A percentile compares a stretch with the other conserved stretches of the same genome.
phyloP scores from a whole-genome alignment of 345 rosid species.

The Geranium brycei region DNA sequence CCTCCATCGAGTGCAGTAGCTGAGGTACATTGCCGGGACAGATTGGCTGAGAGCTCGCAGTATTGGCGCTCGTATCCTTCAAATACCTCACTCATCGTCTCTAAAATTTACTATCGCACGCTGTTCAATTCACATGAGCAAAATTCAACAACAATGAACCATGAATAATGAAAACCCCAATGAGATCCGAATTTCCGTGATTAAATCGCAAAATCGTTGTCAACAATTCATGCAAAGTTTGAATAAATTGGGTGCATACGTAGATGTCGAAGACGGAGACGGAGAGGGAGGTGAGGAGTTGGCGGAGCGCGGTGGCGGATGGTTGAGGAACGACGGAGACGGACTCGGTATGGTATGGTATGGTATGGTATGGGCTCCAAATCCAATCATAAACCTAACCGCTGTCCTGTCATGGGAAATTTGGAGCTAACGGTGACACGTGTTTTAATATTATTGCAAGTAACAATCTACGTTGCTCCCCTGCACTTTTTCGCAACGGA shows the following conservation, averaged over 20 bases:
- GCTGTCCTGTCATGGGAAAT: too few relatives aligned
- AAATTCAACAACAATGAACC: background rate
- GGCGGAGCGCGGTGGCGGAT: too few relatives aligned
- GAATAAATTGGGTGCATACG: background rate
- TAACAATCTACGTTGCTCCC: too few relatives aligned
- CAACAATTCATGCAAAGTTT: background rate
- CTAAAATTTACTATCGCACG: background rate
- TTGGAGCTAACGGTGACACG: too few relatives aligned
- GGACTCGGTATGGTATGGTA: too few relatives aligned
- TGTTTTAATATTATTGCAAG: too few relatives aligned
- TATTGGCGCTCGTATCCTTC: conserved; percentile 49
- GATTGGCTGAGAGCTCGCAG: conserved; percentile 54
- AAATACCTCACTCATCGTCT: conserved; percentile 51
- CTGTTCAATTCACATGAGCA: background rate
- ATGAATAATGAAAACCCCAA: background rate
- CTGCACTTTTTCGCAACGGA: too few relatives aligned
- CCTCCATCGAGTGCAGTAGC: conserved; percentile 45
- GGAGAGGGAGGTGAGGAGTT: too few relatives aligned
- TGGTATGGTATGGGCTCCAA: too few relatives aligned
- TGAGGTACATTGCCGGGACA: conserved; percentile 39
- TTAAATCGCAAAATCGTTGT: background rate
- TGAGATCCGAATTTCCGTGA: background rate
- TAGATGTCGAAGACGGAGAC: too few relatives aligned
- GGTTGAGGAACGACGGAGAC: too few relatives aligned
- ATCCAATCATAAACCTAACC: too few relatives aligned